Conservation (phyloP, 1,139 yeast species). For the Nakaseomyces delphensis region DNA sequence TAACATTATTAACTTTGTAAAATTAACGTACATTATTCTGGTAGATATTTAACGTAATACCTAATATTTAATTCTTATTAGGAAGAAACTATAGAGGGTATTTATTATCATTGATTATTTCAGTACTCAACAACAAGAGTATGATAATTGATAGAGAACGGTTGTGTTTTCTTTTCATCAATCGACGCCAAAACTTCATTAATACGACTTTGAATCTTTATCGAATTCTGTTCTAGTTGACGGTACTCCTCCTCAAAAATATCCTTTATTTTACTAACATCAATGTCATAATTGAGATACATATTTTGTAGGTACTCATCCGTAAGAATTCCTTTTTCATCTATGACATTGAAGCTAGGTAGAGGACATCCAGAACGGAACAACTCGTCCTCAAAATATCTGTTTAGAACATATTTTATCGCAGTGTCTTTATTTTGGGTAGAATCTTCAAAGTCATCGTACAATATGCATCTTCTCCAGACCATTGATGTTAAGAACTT, state of each 20-base stretch:
- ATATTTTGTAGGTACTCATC: constrained; percentile 19
- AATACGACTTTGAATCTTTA: background rate
- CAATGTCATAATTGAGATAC: constrained; percentile 19
- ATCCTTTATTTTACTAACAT: constrained; percentile 21
- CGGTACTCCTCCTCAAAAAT: constrained; percentile 28
- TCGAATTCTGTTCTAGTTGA: constrained; percentile 19
- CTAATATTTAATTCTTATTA: no score
- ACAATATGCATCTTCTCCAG: constrained; percentile 57
- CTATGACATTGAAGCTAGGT: constrained; percentile 22
- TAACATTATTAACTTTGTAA: constrained; percentile 3
- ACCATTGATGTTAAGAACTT: constrained; percentile 34
- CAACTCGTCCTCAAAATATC: constrained; percentile 31
- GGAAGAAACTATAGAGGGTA: background rate
- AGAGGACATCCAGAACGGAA: constrained; percentile 25
- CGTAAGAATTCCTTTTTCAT: constrained; percentile 15
- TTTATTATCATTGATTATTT: background rate
- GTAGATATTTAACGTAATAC: background rate
- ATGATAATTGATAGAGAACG: constrained; percentile 2
- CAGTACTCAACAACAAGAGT: constrained; percentile 19
- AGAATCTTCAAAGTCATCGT: constrained; percentile 44
- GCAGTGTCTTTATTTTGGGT: constrained; percentile 39
- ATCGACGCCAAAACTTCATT: background rate
- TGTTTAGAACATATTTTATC: constrained; percentile 40
- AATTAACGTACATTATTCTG: background rate
- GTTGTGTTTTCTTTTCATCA: background rate